Conservation (phyloP, 2,329 filamentous ascomycete species). For the Ophiocordyceps australis region DNA sequence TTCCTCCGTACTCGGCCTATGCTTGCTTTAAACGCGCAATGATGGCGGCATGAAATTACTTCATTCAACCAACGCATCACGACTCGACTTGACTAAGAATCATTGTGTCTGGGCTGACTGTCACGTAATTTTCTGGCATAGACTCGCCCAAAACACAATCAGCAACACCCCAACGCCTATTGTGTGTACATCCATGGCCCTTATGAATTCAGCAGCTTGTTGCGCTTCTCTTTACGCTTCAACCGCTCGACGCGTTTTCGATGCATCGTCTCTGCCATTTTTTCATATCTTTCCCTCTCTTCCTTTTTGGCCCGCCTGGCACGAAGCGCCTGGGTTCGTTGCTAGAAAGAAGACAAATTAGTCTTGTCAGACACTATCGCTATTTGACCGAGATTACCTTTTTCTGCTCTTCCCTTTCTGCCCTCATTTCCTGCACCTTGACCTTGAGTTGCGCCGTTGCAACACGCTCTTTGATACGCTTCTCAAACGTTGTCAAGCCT, state of each 20-base stretch:
- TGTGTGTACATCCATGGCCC: too few relatives aligned
- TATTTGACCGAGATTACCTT: too few relatives aligned
- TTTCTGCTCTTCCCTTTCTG: conserved; percentile 81
- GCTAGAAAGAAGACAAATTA: conserved; percentile 26
- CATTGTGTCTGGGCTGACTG: too few relatives aligned
- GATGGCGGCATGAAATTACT: too few relatives aligned
- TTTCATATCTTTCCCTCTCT: conserved; percentile 81
- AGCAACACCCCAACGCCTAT: too few relatives aligned
- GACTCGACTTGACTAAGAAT: too few relatives aligned
- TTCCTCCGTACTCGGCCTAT: too few relatives aligned
- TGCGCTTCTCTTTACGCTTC: conserved; percentile 93
- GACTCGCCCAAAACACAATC: too few relatives aligned
- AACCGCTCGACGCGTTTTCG: conserved; percentile 82
- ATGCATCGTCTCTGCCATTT: conserved; percentile 97
- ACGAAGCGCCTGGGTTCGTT: conserved; percentile 60
- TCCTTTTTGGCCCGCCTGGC: conserved; percentile 79
- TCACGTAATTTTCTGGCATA: too few relatives aligned
- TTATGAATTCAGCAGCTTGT: conserved; percentile 58
- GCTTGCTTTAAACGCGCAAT: too few relatives aligned
- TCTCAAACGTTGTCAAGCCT: conserved; percentile 62
- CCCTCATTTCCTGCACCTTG: conserved; percentile 88
- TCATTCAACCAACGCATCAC: too few relatives aligned
- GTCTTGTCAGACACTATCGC: too few relatives aligned
- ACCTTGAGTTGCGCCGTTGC: conserved; percentile 66
- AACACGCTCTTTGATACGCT: conserved; percentile 53